A percentile compares a stretch with the other conserved stretches of the same genome.
Evolutionary conservation across 495 filamentous ascomycete species (phyloP).

Genomic region (Talaromyces proteolyticus): DNA sequence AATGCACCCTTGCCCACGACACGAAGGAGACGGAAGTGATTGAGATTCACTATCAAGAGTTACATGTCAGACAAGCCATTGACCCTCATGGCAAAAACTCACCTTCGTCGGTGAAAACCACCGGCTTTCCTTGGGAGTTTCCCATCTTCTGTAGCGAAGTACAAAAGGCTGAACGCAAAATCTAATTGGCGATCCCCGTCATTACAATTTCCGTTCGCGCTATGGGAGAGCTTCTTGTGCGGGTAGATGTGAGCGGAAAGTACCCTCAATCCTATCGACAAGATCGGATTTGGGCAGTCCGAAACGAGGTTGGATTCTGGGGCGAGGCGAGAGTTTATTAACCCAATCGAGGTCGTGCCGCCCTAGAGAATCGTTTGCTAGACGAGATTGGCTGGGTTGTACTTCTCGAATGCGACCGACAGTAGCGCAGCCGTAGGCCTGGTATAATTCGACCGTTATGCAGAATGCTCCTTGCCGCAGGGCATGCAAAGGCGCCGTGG

Average conservation of each 20-base stretch:
- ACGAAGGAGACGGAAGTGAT: conserved; percentile 90
- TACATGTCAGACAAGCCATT: background rate
- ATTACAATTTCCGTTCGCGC: conserved; percentile 7
- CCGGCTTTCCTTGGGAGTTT: conserved; percentile 88
- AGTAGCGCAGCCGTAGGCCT: background rate
- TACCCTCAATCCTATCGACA: no score
- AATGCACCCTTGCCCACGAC: conserved; percentile 98
- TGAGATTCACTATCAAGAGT: conserved; percentile 71
- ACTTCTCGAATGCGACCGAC: background rate
- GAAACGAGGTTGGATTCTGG: background rate
- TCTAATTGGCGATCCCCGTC: conserved; percentile 11
- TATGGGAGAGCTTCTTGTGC: background rate
- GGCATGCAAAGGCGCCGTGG: background rate
- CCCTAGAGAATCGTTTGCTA: no score
- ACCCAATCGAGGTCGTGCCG: no score
- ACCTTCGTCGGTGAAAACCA: conserved; percentile 92
- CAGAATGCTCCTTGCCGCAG: background rate
- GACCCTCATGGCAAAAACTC: conserved; percentile 25
- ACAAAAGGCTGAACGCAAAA: conserved; percentile 1
- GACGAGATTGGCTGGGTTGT: no score
- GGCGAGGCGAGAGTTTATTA: no score
- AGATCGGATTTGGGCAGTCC: background rate
- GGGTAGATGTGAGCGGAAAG: background rate
- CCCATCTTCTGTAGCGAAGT: conserved; percentile 58
- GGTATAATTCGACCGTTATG: background rate